A percentile compares a stretch with the other conserved stretches of the same genome.
These are phyloP conservation scores for Pestalotiopsis fici DNA, from an alignment of 2,329 filamentous ascomycete species.

Conservation along the genomic window DNA sequence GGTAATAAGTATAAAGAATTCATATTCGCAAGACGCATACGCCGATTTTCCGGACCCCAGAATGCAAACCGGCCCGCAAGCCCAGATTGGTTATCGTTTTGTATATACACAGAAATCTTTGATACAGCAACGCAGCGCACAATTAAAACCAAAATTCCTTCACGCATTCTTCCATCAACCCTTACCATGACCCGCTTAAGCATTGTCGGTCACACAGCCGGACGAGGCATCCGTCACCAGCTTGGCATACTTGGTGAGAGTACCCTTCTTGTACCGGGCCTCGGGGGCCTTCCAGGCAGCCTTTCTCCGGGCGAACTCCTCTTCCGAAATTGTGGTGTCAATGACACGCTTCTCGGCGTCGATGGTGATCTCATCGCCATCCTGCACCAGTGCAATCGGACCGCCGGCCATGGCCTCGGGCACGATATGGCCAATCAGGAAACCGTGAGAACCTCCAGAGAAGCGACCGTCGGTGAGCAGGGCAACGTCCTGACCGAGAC, in stretches of 20 bases:
- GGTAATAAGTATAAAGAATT: background rate
- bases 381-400: constrained; percentile 78
- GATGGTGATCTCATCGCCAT: constrained; percentile 81
- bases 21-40: background rate
- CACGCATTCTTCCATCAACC: background rate
- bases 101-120: constrained; percentile 7
- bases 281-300: constrained; percentile 64
- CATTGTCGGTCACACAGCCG: constrained; percentile 53
- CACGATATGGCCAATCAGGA: constrained; percentile 85
- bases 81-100: background rate
- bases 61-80: background rate
- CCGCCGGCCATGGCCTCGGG: constrained; percentile 86
- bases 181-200: background rate
- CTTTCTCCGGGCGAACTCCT: constrained; percentile 60
- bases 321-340: constrained; percentile 66
- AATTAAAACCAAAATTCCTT: background rate
- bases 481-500: constrained; percentile 74
- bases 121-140: background rate
- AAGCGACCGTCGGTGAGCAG: constrained; percentile 76
- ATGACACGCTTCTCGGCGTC: constrained; percentile 75
- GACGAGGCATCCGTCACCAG: constrained; percentile 60
- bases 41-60: background rate
- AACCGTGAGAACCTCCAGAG: constrained; percentile 81
- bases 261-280: constrained; percentile 61
- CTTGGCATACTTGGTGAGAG: constrained; percentile 69